These are phyloP conservation scores for Cylindrotheca closterium DNA, from an alignment of 108 stramenopile genomes.

Conservation along the genomic window DNA sequence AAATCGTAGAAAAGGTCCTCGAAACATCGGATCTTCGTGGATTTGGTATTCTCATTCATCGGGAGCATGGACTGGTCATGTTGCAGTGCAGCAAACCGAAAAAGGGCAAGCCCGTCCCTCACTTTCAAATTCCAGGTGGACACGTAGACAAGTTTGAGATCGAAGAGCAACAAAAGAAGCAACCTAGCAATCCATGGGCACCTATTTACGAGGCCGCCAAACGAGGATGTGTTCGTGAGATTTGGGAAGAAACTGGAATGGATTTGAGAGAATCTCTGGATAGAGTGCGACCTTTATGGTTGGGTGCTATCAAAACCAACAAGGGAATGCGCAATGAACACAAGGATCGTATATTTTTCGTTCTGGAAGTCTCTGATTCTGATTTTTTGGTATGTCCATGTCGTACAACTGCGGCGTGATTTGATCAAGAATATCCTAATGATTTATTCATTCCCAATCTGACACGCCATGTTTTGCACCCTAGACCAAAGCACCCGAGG, in stretches of 20 bases:
- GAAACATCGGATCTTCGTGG: conserved; percentile 57
- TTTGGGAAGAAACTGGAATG: conserved; percentile 83
- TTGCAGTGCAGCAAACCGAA: conserved; percentile 72
- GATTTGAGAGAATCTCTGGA: conserved; percentile 55
- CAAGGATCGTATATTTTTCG: conserved; percentile 60
- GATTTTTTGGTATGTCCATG: conserved; percentile 39
- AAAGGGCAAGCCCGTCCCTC: conserved; percentile 65
- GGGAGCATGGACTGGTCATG: conserved; percentile 57
- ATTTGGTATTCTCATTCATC: conserved; percentile 67
- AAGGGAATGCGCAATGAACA: conserved; percentile 28
- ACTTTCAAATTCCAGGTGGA: conserved; percentile 83
- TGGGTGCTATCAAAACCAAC: conserved; percentile 10
- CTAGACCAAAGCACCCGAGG: too few species aligned
- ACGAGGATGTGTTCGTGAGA: conserved; percentile 69
- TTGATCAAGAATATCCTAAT: background rate
- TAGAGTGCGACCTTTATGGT: conserved; percentile 42
- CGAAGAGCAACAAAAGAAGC: conserved; percentile 4
- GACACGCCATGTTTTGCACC: too few species aligned
- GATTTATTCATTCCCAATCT: too few species aligned
- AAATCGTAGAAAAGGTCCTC: too few species aligned
- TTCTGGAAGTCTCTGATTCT: conserved; percentile 42
- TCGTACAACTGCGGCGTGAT: too few species aligned
- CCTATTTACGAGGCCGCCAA: conserved; percentile 55
- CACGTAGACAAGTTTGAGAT: conserved; percentile 78
- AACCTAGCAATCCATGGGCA: background rate